Evolutionary conservation across 2,329 filamentous ascomycete species (phyloP).

Genomic region (Didymella keratinophila): DNA sequence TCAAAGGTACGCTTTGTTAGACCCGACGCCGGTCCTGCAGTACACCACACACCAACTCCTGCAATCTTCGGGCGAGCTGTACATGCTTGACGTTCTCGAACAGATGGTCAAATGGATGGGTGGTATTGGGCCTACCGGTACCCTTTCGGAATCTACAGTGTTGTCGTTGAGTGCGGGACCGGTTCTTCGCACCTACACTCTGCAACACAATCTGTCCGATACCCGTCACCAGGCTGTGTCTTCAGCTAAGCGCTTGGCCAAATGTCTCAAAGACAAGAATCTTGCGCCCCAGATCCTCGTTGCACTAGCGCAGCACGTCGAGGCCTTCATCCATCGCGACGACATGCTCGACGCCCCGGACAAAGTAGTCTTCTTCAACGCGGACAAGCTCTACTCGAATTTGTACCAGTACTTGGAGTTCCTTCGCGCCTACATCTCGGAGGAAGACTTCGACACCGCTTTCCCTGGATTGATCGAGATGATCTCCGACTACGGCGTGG

Average conservation of each 20-base stretch:
- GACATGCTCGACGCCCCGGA: conserved; percentile 80
- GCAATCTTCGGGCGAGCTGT: conserved; percentile 77
- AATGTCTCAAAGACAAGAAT: conserved; percentile 77
- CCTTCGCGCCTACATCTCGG: conserved; percentile 78
- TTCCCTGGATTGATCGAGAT: conserved; percentile 79
- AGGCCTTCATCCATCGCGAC: conserved; percentile 81
- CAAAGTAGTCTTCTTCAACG: conserved; percentile 85
- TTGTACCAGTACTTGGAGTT: conserved; percentile 90
- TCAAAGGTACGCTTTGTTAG: conserved; percentile 82
- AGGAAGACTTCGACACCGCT: conserved; percentile 77
- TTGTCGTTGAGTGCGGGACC: conserved; percentile 88
- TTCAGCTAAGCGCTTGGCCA: conserved; percentile 81
- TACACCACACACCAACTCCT: conserved; percentile 88
- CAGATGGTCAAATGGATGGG: conserved; percentile 93
- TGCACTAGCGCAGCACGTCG: conserved; percentile 87
- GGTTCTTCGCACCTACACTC: conserved; percentile 77
- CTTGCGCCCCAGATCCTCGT: conserved; percentile 86
- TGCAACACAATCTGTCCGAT: conserved; percentile 79
- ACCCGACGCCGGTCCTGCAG: conserved; percentile 83
- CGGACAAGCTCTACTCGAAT: conserved; percentile 88
- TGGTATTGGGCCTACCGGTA: conserved; percentile 84
- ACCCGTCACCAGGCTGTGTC: conserved; percentile 77
- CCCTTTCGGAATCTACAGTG: conserved; percentile 88
- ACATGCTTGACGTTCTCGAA: conserved; percentile 88
- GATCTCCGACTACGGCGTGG: conserved; percentile 79